These are phyloP conservation scores for Lolium multiflorum DNA, from an alignment of 176 grass and related monocot genomes.

Conservation along the genomic window DNA sequence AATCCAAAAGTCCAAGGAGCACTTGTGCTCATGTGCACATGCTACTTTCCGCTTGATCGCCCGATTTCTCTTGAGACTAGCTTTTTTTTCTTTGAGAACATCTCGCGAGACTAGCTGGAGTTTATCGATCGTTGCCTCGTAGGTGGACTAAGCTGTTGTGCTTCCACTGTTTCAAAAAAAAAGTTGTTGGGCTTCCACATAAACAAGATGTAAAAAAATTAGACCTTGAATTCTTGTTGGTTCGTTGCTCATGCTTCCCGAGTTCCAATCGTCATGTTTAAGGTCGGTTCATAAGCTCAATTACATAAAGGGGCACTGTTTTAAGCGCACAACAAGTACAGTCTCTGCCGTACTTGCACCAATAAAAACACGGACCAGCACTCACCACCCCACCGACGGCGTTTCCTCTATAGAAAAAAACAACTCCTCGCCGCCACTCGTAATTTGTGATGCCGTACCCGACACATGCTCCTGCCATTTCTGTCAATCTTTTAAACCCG, in stretches of 20 bases:
- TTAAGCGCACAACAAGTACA: too few relatives aligned
- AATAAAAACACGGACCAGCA: neutral
- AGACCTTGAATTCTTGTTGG: too few relatives aligned
- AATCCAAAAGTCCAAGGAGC: too few relatives aligned
- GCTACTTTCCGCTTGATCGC: too few relatives aligned
- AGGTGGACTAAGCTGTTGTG: neutral
- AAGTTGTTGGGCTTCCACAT: slow-evolving; percentile 6
- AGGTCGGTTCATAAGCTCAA: too few relatives aligned
- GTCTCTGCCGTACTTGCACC: neutral
- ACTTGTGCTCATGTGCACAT: too few relatives aligned
- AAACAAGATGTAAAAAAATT: neutral
- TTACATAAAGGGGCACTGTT: too few relatives aligned
- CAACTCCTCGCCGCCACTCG: slow-evolving; percentile 24
- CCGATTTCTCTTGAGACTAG: too few relatives aligned
- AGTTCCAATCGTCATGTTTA: too few relatives aligned
- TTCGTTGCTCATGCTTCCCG: too few relatives aligned
- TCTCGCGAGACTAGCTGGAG: neutral
- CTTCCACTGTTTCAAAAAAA: too few relatives aligned
- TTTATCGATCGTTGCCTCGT: neutral
- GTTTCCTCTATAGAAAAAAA: slow-evolving; percentile 15
- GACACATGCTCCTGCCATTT: slow-evolving; percentile 32
- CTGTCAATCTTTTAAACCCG: neutral
- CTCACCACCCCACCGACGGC: neutral
- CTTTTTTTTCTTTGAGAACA: too few relatives aligned
- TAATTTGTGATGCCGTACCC: neutral